phyloP scores from a whole-genome alignment of 352 stramenopile genomes.

The Pythium aristosporum region DNA sequence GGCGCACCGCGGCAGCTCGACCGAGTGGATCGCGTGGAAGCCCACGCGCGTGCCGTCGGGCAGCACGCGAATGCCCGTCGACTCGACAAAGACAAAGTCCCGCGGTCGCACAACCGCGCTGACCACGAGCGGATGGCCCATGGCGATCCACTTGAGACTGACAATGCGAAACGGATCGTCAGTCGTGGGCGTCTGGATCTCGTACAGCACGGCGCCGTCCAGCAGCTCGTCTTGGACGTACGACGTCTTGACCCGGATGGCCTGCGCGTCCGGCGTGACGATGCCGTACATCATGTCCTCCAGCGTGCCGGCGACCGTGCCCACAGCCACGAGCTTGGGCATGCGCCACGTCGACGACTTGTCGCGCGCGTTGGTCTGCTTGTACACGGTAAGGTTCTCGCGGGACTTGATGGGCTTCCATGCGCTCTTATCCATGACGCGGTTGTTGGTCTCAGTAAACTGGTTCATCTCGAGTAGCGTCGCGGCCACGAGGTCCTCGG shows the following conservation, averaged over 20 bases:
- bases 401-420: conserved; percentile 43
- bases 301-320: conserved; percentile 46
- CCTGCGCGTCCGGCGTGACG: conserved; percentile 28
- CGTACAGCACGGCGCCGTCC: conserved; percentile 36
- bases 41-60: conserved; percentile 38
- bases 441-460: conserved; percentile 14
- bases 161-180: conserved; percentile 25
- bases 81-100: conserved; percentile 49
- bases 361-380: not conserved
- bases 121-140: conserved; percentile 1
- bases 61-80: conserved; percentile 36
- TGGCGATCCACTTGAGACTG: conserved; percentile 30
- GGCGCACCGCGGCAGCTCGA: conserved; percentile 25
- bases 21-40: conserved; percentile 39
- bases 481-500: not conserved
- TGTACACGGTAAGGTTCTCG: conserved; percentile 34
- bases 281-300: conserved; percentile 67
- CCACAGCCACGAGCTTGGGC: conserved; percentile 48
- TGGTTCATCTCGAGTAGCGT: too few species aligned
- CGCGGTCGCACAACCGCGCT: conserved; percentile 30
- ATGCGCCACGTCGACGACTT: conserved; percentile 29
- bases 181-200: conserved; percentile 37
- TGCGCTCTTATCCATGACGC: conserved; percentile 31
- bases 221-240: conserved; percentile 28
- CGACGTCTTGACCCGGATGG: conserved; percentile 37